Conservation (phyloP, 2,329 filamentous ascomycete species). For the Monosporascus sp. region DNA sequence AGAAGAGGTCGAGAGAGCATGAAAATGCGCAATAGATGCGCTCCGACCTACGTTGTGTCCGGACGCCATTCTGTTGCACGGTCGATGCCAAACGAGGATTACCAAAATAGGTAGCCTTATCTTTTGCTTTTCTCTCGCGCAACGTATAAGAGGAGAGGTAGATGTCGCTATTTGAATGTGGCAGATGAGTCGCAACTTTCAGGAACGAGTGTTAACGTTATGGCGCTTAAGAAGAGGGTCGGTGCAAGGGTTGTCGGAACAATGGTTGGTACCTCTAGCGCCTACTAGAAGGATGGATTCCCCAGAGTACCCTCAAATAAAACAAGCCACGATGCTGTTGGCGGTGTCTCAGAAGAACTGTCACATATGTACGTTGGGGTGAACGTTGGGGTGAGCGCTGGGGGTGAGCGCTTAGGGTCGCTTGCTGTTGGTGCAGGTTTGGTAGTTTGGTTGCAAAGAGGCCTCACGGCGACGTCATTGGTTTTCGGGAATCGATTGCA, state of each 20-base stretch:
- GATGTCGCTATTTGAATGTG: not conserved
- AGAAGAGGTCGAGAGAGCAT: not conserved
- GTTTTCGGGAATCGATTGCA: slow-evolving; percentile 14
- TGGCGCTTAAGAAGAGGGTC: not conserved
- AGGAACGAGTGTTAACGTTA: not conserved
- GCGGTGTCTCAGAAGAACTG: no score
- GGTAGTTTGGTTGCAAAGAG: slow-evolving; percentile 14
- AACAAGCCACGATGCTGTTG: not conserved
- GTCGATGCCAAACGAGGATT: not conserved
- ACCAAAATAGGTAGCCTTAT: not conserved
- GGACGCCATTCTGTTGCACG: slow-evolving; percentile 34
- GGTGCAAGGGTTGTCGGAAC: no score
- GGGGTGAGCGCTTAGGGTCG: slow-evolving; percentile 13
- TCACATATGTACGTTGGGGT: no score
- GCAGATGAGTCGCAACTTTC: not conserved
- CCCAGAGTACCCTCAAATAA: not conserved
- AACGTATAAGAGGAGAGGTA: not conserved
- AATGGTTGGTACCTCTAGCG: not conserved
- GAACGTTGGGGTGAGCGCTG: no score
- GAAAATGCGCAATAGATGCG: slow-evolving; percentile 1
- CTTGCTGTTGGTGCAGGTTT: slow-evolving; percentile 17
- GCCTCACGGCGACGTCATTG: slow-evolving; percentile 27
- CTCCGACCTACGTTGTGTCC: slow-evolving; percentile 37
- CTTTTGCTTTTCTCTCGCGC: not conserved
- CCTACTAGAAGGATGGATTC: not conserved